Evolutionary conservation across 305 asterid species (phyloP).

Genomic region (Coffea humblotiana): DNA sequence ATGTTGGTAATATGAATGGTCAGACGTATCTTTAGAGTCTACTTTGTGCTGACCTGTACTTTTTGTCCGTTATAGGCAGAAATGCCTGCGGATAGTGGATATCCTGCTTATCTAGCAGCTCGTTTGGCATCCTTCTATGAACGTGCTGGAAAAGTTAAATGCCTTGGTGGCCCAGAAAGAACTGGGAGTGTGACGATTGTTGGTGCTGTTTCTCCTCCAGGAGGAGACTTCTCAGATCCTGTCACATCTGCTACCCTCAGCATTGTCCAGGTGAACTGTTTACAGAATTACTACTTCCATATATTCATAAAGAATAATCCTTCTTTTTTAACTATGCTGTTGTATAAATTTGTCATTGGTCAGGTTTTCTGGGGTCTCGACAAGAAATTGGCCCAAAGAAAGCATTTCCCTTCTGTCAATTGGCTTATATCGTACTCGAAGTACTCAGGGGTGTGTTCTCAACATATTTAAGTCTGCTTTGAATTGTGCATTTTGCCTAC

Average conservation of each 20-base stretch:
- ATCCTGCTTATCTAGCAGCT: conserved; percentile 97
- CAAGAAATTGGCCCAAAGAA: conserved; percentile 95
- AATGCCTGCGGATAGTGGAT: conserved; percentile 99
- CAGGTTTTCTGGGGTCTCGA: conserved; percentile 99
- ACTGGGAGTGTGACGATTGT: conserved; percentile 97
- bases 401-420: conserved; percentile 96
- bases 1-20: not conserved
- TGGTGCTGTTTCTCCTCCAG: conserved; percentile 98
- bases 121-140: conserved; percentile 98
- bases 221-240: conserved; percentile 99
- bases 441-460: conserved; percentile 75
- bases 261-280: conserved; percentile 73
- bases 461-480: conserved; percentile 1
- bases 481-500: not conserved
- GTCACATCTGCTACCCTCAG: conserved; percentile 97
- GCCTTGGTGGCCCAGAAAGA: conserved; percentile 97
- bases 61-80: conserved; percentile 66
- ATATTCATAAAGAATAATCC: not conserved
- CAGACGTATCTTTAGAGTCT: not conserved
- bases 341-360: conserved; percentile 20
- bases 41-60: not conserved
- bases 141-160: conserved; percentile 94
- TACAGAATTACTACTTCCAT: conserved; percentile 4
- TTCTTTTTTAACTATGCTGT: conserved; percentile 15
- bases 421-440: conserved; percentile 98